phyloP scores from a whole-genome alignment of 257 asterid species.

The Parsonsia alboflavescens region DNA sequence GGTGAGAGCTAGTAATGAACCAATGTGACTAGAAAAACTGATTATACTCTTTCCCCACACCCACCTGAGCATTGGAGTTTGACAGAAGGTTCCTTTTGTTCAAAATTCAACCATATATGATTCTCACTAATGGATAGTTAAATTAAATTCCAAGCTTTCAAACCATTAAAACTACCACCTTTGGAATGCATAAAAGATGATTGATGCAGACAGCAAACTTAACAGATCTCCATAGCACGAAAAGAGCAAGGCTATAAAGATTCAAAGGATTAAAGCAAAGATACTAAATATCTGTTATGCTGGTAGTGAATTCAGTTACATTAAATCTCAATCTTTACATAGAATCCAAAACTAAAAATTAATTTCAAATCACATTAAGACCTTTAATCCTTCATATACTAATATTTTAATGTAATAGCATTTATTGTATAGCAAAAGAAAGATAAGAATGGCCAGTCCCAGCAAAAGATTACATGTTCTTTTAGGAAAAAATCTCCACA shows the following conservation, averaged over 20 bases:
- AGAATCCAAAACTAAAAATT: background rate
- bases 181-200: background rate
- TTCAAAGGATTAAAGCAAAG: background rate
- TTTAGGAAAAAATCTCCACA: no score
- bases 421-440: background rate
- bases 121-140: background rate
- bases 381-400: background rate
- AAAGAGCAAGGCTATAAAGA: background rate
- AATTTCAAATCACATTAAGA: background rate
- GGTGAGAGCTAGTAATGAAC: no score
- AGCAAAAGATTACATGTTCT: background rate
- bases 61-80: no score
- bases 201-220: background rate
- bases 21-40: no score
- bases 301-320: background rate
- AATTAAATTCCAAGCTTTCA: background rate
- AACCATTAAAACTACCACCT: background rate
- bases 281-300: background rate
- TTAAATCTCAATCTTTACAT: slow-evolving; percentile 1
- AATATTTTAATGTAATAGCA: background rate
- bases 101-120: background rate
- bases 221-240: background rate
- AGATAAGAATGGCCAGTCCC: background rate
- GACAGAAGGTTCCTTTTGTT: background rate
- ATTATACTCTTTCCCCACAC: no score